Evolutionary conservation across 2,329 filamentous ascomycete species (phyloP), one percentile per base, ranked within the genome.

Genomic region (Paramyrothecium sp.): DNA sequence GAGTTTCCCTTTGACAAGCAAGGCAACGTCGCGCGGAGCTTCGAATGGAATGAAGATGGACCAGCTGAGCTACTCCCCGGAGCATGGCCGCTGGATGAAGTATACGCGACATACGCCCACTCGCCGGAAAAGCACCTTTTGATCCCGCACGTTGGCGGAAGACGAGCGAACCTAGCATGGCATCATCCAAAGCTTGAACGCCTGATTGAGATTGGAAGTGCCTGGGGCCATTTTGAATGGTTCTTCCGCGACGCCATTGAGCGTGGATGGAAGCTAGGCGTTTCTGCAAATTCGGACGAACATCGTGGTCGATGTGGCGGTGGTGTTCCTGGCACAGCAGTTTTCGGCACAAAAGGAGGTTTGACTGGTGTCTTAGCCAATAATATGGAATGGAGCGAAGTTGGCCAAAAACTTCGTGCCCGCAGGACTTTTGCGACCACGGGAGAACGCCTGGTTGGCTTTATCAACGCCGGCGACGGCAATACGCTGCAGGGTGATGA

Each of bases 181-280:
- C 71, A 74, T 54, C 71, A 74, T 52, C 72, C 71, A 3, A 57
- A 63, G 7, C 62, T 74, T n/a, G 72, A 74, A 44, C 61, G 71
- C 0, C 63, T 74, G 0, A 38, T 73, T 2, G 71, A 74, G 57
- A 70, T 74, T 44, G 71, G 70, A 2, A 73, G 70, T 53, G 68
- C 71, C 0, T 74, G 71, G 72, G 70, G 71, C 1, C 54, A 64
- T 38, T 70, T 73, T 57, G 72, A 73, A 55, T 74, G 70, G 71
- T 59, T 73, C 12, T 58, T 73, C 2, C 64, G 63, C 13, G 69
- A 71, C 51, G 68, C 65, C 5, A 64, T 73, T 2, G 34, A 59
- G 34, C 54, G 71, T 2, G 71, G 70, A 11, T 73, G 69, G 68
- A 68, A 67, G 56, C 26, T 73, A 20, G 71, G 71, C 3, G 71